phyloP scores from a whole-genome alignment of 2,329 filamentous ascomycete genomes.

The Sporothrix dimorphospora region DNA sequence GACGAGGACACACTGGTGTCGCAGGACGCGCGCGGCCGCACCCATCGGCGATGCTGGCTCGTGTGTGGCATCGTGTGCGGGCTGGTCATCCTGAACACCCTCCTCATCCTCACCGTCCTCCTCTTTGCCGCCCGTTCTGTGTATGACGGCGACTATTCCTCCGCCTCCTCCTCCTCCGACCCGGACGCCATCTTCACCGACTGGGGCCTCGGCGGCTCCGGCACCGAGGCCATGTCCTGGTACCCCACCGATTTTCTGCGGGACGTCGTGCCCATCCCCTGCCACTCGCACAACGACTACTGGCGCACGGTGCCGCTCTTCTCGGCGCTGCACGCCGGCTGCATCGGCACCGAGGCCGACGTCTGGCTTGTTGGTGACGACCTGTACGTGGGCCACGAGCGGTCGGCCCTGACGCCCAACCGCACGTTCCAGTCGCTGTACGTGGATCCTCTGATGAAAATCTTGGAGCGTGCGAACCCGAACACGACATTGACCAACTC shows the following conservation, averaged over 20 bases:
- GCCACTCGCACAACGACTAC: constrained; percentile 72
- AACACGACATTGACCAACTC: constrained; percentile 49
- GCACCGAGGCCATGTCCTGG: constrained; percentile 46
- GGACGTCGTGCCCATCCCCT: constrained; percentile 40
- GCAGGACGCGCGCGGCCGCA: constrained; percentile 11
- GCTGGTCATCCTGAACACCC: constrained; percentile 40
- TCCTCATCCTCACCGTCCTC: constrained; percentile 32
- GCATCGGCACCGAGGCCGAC: constrained; percentile 68
- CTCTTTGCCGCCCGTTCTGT: constrained; percentile 30
- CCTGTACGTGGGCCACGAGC: constrained; percentile 59
- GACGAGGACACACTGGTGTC: constrained; percentile 31
- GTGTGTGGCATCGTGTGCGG: constrained; percentile 44
- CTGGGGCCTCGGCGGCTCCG: constrained; percentile 45
- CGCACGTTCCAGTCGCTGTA: constrained; percentile 67
- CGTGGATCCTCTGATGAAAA: constrained; percentile 62
- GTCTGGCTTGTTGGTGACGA: constrained; percentile 60
- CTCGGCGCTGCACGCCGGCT: constrained; percentile 62
- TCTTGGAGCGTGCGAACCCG: constrained; percentile 58
- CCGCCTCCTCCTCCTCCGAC: no score
- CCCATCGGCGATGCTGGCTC: constrained; percentile 34
- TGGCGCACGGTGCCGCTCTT: constrained; percentile 67
- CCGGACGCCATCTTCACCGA: constrained; percentile 39
- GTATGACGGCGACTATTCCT: constrained; percentile 32
- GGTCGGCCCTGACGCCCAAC: constrained; percentile 54
- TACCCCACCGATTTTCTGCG: constrained; percentile 57